phyloP scores from a whole-genome alignment of 768 basidiomycete species.

The Pleurotus ostreatus region DNA sequence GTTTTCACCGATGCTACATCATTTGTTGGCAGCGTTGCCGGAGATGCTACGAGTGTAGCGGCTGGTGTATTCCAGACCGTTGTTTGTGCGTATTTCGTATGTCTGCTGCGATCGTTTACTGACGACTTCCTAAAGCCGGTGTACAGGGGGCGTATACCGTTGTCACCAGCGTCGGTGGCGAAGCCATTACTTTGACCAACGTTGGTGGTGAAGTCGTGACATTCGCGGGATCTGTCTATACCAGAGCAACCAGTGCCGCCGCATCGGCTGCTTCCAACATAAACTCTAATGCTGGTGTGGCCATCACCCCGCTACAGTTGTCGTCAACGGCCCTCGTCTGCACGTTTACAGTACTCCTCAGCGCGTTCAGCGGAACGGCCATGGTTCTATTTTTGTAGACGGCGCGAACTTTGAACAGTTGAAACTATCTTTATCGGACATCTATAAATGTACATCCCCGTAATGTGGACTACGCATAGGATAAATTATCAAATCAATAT shows the following conservation, averaged over 20 bases:
- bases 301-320: slow-evolving; percentile 18
- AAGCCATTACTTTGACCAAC: slow-evolving; percentile 22
- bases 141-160: slow-evolving; percentile 52
- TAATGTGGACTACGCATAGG: background rate
- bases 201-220: slow-evolving; percentile 58
- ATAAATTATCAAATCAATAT: background rate
- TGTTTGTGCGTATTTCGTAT: slow-evolving; percentile 28
- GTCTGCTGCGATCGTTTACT: slow-evolving; percentile 12
- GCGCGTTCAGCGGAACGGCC: slow-evolving; percentile 36
- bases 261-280: slow-evolving; percentile 24
- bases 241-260: slow-evolving; percentile 38
- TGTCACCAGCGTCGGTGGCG: slow-evolving; percentile 55
- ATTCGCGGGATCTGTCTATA: slow-evolving; percentile 47
- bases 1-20: slow-evolving; percentile 22
- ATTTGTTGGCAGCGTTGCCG: slow-evolving; percentile 22
- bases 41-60: slow-evolving; percentile 25
- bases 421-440: background rate
- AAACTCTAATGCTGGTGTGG: slow-evolving; percentile 20
- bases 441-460: background rate
- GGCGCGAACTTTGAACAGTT: background rate
- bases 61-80: slow-evolving; percentile 31
- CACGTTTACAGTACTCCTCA: slow-evolving; percentile 31
- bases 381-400: slow-evolving; percentile 24
- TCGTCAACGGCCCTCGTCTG: slow-evolving; percentile 27
- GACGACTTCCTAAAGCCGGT: slow-evolving; percentile 36